Evolutionary conservation across 805 yeast species (phyloP), one percentile per base, ranked within the genome.

Genomic region (Yueomyces sinensis): DNA sequence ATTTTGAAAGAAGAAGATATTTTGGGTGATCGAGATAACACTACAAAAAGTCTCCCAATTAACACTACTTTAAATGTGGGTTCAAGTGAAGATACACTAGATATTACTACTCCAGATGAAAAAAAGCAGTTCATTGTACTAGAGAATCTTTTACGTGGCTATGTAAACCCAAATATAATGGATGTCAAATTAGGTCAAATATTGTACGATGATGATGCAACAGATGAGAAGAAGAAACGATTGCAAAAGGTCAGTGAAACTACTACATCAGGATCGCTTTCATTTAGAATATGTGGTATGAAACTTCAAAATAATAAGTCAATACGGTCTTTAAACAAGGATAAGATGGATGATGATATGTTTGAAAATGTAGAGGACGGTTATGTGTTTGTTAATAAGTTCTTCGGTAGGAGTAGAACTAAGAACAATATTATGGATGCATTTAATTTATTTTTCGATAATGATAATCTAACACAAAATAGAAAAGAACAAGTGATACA

Each of bases 211-310:
- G 72, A 66, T 5, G 44, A 47, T 13, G 74, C 82, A 1, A 41
- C 70, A 3, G 50, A 43, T 0, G 94, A 74, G 20, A 89, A 91
- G 47, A 63, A 56, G 13, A 57, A 56, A 33, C 54, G 97, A 29
- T 58, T 89, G 47, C 59, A 56, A 20, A 56, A 64, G 18, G 95
- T 91, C 0, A 70, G 91, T 31, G 50, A 58, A 2, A 38, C 60
- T 0, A 89, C 97, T 1, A 89, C 97, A 0, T 78, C 91, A 31
- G 95, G 95, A 0, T 61, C 76, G 3, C 61, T 82, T 11, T 68
- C 74, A 14, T 75, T 79, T 42, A 62, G 98, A 39, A 72, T 89
- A 3, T 87, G 97, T 46, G 98, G 98, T 0, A 82, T 89, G 89
- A 76, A 76, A 40, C 55, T 78, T 4, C 65, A 54, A 42, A 38